phyloP scores from a whole-genome alignment of 176 grass and related monocot genomes.

The Carex pumila region DNA sequence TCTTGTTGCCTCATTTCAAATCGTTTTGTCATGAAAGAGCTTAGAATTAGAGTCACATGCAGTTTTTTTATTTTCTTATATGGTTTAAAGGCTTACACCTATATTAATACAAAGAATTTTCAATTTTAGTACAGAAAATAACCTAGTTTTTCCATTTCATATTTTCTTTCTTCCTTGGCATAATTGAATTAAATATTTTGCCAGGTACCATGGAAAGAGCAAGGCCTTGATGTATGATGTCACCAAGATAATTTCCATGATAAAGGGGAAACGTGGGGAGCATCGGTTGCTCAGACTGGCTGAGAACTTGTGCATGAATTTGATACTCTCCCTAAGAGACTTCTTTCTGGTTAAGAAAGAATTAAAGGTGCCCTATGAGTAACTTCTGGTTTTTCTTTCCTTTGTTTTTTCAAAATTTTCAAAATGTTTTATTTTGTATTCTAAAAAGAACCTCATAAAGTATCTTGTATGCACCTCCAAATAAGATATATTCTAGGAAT shows the following conservation, averaged over 20 bases:
- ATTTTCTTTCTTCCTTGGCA: slow-evolving; percentile 1
- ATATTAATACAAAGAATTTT: background rate
- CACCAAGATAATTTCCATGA: slow-evolving; percentile 98
- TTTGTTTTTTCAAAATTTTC: background rate
- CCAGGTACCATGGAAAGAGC: slow-evolving; percentile 93
- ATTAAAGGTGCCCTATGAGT: slow-evolving; percentile 55
- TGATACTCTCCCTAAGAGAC: slow-evolving; percentile 95
- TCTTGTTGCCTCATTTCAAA: slow-evolving; percentile 8
- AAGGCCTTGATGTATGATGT: slow-evolving; percentile 99
- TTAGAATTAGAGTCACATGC: slow-evolving; percentile 12
- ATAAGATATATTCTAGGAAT: background rate
- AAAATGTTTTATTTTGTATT: background rate
- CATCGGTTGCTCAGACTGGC: slow-evolving; percentile 95
- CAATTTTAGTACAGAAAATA: background rate
- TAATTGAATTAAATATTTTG: slow-evolving; percentile 12
- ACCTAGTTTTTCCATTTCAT: background rate
- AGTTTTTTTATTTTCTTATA: background rate
- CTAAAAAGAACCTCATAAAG: background rate
- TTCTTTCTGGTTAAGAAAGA: slow-evolving; percentile 99
- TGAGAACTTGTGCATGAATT: slow-evolving; percentile 98
- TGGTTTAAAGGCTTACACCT: background rate
- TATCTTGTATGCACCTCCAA: background rate
- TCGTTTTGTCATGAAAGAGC: background rate
- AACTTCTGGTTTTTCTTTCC: slow-evolving; percentile 2
- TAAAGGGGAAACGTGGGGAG: slow-evolving; percentile 89